Conservation (phyloP, 768 basidiomycete genomes). For the Multifurca ochricompacta region DNA sequence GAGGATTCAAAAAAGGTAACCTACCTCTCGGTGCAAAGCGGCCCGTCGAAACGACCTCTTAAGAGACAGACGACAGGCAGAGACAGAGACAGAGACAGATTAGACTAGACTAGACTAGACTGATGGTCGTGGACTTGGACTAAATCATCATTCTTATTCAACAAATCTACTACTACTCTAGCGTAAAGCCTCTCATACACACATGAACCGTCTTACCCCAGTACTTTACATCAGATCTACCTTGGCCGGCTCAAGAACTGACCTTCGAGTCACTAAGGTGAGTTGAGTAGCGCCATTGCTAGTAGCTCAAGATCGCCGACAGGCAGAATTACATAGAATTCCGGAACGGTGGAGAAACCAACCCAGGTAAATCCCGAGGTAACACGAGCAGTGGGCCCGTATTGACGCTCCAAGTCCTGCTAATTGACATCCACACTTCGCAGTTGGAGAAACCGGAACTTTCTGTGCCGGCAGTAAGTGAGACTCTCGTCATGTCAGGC, state of each 20-base stretch:
- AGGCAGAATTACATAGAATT: neutral
- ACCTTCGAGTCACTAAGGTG: neutral
- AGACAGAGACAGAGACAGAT: neutral
- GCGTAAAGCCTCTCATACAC: neutral
- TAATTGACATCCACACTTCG: neutral
- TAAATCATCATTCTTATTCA: neutral
- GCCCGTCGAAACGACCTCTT: slow-evolving; percentile 1
- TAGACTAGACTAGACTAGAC: neutral
- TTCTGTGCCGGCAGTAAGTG: neutral
- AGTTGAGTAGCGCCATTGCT: neutral
- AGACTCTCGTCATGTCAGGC: neutral
- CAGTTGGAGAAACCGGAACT: neutral
- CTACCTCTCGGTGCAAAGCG: slow-evolving; percentile 6
- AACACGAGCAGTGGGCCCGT: neutral
- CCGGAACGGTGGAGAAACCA: neutral
- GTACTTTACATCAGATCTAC: slow-evolving; percentile 16
- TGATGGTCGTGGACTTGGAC: neutral
- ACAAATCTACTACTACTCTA: neutral
- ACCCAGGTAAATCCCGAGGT: neutral
- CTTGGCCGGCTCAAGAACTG: slow-evolving; percentile 1
- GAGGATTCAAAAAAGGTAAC: neutral
- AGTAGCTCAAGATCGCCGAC: neutral
- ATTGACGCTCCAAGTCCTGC: neutral
- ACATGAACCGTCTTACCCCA: slow-evolving; percentile 12
- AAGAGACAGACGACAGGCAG: neutral